Evolutionary conservation across 805 yeast genomes (phyloP).

Genomic region (Saccharomycopsis vini): DNA sequence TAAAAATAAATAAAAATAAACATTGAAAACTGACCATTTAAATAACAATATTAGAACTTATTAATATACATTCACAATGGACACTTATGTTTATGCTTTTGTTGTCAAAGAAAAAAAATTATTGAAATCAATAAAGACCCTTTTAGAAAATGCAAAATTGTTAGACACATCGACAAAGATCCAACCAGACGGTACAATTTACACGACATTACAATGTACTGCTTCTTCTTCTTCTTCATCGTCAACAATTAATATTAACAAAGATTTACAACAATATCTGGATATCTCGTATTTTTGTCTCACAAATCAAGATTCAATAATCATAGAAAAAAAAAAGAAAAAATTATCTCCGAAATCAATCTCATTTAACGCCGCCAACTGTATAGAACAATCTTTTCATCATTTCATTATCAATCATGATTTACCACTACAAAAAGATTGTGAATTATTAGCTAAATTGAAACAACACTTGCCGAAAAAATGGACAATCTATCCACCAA

Average conservation of each 20-base stretch:
- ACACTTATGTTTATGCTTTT: too few relatives aligned
- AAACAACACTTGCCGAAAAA: conserved; percentile 35
- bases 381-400: too few relatives aligned
- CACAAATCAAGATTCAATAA: background rate
- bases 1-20: too few relatives aligned
- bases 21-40: too few relatives aligned
- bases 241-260: background rate
- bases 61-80: too few relatives aligned
- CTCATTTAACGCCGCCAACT: too few relatives aligned
- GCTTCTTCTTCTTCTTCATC: too few relatives aligned
- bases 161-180: background rate
- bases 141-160: background rate
- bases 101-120: background rate
- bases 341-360: too few relatives aligned
- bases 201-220: background rate
- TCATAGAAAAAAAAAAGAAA: background rate
- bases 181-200: background rate
- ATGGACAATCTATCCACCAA: conserved; percentile 59
- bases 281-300: background rate
- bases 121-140: background rate
- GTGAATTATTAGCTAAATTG: background rate
- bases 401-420: too few relatives aligned
- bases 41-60: too few relatives aligned
- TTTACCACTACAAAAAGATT: too few relatives aligned
- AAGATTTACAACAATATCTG: background rate